Evolutionary conservation across 768 basidiomycete genomes (phyloP).

Genomic region (Lentinus tigrinus): DNA sequence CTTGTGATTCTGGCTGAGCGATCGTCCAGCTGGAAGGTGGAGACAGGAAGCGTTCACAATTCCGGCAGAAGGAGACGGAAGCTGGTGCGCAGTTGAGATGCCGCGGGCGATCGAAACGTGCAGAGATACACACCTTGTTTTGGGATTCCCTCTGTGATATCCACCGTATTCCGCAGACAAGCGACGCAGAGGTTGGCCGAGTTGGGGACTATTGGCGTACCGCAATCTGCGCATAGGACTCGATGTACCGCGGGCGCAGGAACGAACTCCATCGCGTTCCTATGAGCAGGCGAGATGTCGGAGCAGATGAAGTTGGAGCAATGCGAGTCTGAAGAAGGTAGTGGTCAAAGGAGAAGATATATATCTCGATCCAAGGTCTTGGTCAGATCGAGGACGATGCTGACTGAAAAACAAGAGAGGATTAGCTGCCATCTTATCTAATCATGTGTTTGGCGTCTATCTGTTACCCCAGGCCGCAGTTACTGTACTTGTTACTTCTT

Average conservation of each 20-base stretch:
- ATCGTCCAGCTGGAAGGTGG: constrained; percentile 87
- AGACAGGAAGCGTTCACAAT: constrained; percentile 93
- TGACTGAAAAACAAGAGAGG: too few relatives aligned
- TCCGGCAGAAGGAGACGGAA: constrained; percentile 88
- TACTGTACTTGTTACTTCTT: too few relatives aligned
- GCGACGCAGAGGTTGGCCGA: constrained; percentile 90
- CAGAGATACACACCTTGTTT: constrained; percentile 59
- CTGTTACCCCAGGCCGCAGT: too few relatives aligned
- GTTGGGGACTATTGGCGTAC: constrained; percentile 88
- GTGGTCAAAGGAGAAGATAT: too few relatives aligned
- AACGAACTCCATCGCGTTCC: constrained; percentile 90
- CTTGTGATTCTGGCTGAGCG: constrained; percentile 87
- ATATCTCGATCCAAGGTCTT: too few relatives aligned
- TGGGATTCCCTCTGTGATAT: constrained; percentile 97
- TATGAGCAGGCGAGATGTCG: too few relatives aligned
- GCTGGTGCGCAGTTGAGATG: constrained; percentile 40
- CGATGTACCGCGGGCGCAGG: constrained; percentile 75
- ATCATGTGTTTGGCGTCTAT: too few relatives aligned
- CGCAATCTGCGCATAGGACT: constrained; percentile 88
- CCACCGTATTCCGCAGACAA: constrained; percentile 88
- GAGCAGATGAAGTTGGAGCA: too few relatives aligned
- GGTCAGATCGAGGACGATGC: too few relatives aligned
- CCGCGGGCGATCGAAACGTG: neutral
- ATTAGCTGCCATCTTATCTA: too few relatives aligned
- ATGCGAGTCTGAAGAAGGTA: too few relatives aligned